Percentiles rank a stretch among this genome's conserved stretches.
Conservation (phyloP, 345 rosid species). For the Moricandia moricandioides region DNA sequence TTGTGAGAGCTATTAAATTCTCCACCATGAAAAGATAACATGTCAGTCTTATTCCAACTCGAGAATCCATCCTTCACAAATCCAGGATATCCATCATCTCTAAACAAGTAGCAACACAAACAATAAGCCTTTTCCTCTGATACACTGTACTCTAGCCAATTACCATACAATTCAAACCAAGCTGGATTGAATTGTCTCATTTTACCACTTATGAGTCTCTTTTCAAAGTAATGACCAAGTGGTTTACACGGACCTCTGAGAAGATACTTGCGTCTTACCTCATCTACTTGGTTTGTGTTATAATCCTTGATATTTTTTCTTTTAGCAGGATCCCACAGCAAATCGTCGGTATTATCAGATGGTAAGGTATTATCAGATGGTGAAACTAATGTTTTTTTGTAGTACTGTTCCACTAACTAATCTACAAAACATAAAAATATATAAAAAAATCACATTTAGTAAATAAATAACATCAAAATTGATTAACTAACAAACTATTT, state of each 20-base stretch:
- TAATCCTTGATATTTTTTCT: no score
- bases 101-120: neutral
- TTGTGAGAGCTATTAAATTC: neutral
- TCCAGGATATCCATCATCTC: neutral
- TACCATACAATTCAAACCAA: neutral
- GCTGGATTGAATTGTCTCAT: no score
- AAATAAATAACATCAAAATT: no score
- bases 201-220: no score
- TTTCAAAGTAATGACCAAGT: no score
- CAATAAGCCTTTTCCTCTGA: neutral
- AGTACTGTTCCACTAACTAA: neutral
- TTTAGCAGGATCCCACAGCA: no score
- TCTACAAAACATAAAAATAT: neutral
- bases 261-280: no score
- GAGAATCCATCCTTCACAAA: neutral
- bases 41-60: neutral
- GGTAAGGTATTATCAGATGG: neutral
- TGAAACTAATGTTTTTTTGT: neutral
- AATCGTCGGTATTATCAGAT: neutral
- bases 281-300: no score
- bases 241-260: no score
- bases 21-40: neutral
- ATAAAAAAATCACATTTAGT: no score
- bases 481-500: no score
- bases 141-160: neutral